These are phyloP conservation scores for Brassica rapa DNA, from an alignment of 345 rosid genomes.

Conservation along the genomic window DNA sequence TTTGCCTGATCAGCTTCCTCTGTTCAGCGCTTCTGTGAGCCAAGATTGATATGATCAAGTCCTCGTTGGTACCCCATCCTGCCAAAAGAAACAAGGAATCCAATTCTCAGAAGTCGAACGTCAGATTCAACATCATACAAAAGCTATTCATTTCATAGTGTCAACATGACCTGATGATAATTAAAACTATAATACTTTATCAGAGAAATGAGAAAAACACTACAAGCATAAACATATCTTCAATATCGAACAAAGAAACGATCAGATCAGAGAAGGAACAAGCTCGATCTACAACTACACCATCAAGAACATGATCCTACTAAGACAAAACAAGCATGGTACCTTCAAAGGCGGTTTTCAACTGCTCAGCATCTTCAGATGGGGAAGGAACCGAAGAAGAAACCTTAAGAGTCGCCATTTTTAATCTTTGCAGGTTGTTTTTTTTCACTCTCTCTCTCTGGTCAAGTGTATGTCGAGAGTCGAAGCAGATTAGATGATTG, in stretches of 20 bases:
- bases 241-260: slow-evolving; percentile 1
- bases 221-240: not conserved
- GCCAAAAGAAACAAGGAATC: no score
- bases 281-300: slow-evolving; percentile 21
- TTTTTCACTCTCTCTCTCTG: not conserved
- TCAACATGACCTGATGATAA: slow-evolving; percentile 23
- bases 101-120: slow-evolving; percentile 14
- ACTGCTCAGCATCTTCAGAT: slow-evolving; percentile 69
- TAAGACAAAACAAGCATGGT: not conserved
- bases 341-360: slow-evolving; percentile 68
- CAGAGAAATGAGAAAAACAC: not conserved
- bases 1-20: slow-evolving; percentile 55
- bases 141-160: not conserved
- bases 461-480: slow-evolving; percentile 30
- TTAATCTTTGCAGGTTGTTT: not conserved
- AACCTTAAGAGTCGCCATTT: slow-evolving; percentile 64
- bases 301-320: slow-evolving; percentile 19
- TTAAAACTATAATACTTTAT: not conserved
- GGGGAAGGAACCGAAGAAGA: slow-evolving; percentile 53
- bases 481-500: slow-evolving; percentile 37
- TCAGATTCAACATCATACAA: slow-evolving; percentile 4
- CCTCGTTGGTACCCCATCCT: slow-evolving; percentile 93
- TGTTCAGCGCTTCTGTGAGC: slow-evolving; percentile 67
- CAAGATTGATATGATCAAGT: slow-evolving; percentile 69
- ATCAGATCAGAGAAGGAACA: slow-evolving; percentile 16